These are phyloP conservation scores for Erodium maritimum DNA, from an alignment of 345 rosid species.

Conservation along the genomic window DNA sequence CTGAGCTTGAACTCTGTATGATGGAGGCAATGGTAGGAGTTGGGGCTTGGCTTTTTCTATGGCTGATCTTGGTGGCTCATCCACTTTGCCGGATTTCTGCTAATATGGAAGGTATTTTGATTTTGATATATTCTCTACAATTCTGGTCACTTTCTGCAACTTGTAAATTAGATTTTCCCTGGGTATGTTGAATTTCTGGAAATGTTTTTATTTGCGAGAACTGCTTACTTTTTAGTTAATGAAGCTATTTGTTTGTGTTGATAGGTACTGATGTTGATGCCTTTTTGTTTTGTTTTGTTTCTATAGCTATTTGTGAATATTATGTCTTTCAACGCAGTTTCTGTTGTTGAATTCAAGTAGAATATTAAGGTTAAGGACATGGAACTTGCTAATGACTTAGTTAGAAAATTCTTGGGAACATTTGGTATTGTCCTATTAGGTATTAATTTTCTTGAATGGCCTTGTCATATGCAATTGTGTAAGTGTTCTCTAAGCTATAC, in stretches of 20 bases:
- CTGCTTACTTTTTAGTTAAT: background rate
- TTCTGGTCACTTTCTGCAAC: background rate
- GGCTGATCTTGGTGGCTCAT: conserved; percentile 41
- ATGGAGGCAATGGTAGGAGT: conserved; percentile 34
- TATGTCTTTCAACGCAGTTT: background rate
- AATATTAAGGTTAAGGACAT: background rate
- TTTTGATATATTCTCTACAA: background rate
- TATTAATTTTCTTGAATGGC: background rate
- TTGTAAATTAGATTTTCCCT: conserved; percentile 1
- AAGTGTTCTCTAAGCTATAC: background rate
- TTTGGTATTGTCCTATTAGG: background rate
- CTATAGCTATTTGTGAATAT: no score
- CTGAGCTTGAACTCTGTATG: background rate
- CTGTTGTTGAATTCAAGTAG: no score
- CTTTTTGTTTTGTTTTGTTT: background rate
- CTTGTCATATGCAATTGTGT: background rate
- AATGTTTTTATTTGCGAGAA: background rate
- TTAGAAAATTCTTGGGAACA: background rate
- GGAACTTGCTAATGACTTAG: background rate
- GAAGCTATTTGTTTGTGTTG: background rate
- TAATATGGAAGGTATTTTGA: conserved; percentile 69
- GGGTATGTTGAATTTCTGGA: background rate
- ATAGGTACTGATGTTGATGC: background rate
- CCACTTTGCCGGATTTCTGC: conserved; percentile 44
- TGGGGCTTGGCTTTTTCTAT: conserved; percentile 28